These are phyloP conservation scores for Kalaharituber pfeilii DNA, from an alignment of 2,329 filamentous ascomycete genomes.

Conservation along the genomic window DNA sequence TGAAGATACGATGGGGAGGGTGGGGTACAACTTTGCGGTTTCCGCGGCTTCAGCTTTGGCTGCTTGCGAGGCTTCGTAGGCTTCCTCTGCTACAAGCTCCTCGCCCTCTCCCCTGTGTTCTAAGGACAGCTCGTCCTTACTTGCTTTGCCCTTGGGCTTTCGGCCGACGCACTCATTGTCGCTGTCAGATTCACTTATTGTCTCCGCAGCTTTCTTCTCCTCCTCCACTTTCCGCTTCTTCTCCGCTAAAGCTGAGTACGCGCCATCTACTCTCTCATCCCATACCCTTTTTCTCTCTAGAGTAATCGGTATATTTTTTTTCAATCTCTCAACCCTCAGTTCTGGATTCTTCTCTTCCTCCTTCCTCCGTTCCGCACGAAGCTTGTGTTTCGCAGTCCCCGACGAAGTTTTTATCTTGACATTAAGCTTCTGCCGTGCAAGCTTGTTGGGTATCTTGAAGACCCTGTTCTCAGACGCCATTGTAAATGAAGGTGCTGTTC, in stretches of 20 bases:
- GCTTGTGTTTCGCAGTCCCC: conserved; percentile 57
- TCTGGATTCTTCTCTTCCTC: conserved; percentile 72
- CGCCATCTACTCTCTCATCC: conserved; percentile 42
- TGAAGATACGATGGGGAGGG: conserved; percentile 43
- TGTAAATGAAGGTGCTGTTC: too few species aligned
- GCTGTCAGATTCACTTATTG: background rate
- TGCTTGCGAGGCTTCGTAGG: background rate
- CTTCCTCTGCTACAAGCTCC: background rate
- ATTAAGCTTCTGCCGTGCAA: conserved; percentile 59
- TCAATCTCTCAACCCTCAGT: conserved; percentile 53
- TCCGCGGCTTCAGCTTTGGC: conserved; percentile 27
- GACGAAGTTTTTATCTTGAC: conserved; percentile 62
- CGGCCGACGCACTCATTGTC: conserved; percentile 4
- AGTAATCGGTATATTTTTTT: conserved; percentile 61
- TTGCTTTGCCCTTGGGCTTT: conserved; percentile 2
- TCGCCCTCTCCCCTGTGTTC: too few species aligned
- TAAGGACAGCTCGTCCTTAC: background rate
- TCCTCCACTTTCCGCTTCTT: conserved; percentile 11
- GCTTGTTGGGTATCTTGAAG: conserved; percentile 54
- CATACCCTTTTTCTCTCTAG: conserved; percentile 79
- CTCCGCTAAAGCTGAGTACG: background rate
- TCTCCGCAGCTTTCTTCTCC: conserved; percentile 12
- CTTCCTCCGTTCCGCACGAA: conserved; percentile 60
- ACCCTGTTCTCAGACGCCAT: conserved; percentile 27
- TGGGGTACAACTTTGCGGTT: conserved; percentile 32